Evolutionary conservation across 352 stramenopile species (phyloP).

Genomic region (Phytophthora litchii): DNA sequence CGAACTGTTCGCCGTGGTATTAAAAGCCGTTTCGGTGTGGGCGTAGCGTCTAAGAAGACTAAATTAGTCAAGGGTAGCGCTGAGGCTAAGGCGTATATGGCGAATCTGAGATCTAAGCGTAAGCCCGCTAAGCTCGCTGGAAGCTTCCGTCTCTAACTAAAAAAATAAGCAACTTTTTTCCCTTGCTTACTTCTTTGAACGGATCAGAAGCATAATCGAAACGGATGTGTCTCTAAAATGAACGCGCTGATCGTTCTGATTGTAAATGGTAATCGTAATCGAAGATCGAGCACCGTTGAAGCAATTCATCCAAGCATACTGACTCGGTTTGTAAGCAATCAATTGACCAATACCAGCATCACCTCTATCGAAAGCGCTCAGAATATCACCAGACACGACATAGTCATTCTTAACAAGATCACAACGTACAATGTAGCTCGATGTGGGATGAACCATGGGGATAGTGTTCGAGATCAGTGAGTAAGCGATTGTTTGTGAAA

Average conservation of each 20-base stretch:
- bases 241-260: conserved; percentile 3
- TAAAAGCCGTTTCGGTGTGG: conserved; percentile 15
- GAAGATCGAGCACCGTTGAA: conserved; percentile 13
- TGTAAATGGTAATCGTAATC: conserved; percentile 19
- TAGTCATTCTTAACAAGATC: conserved; percentile 31
- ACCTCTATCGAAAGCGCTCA: conserved; percentile 9
- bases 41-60: conserved; percentile 9
- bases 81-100: conserved; percentile 15
- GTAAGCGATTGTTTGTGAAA: conserved; percentile 2
- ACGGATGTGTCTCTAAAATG: conserved; percentile 5
- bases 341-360: conserved; percentile 9
- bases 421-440: conserved; percentile 25
- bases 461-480: conserved; percentile 19
- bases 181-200: conserved; percentile 2
- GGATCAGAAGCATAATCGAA: not conserved
- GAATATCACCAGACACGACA: conserved; percentile 10
- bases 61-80: conserved; percentile 4
- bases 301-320: conserved; percentile 27
- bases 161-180: conserved; percentile 11
- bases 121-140: conserved; percentile 1
- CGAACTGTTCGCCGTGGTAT: not conserved
- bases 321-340: conserved; percentile 18
- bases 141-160: conserved; percentile 2
- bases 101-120: conserved; percentile 4
- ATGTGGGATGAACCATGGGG: conserved; percentile 18